phyloP scores from a whole-genome alignment of 208 protist genomes.

The Trypanosoma platydactyli region DNA sequence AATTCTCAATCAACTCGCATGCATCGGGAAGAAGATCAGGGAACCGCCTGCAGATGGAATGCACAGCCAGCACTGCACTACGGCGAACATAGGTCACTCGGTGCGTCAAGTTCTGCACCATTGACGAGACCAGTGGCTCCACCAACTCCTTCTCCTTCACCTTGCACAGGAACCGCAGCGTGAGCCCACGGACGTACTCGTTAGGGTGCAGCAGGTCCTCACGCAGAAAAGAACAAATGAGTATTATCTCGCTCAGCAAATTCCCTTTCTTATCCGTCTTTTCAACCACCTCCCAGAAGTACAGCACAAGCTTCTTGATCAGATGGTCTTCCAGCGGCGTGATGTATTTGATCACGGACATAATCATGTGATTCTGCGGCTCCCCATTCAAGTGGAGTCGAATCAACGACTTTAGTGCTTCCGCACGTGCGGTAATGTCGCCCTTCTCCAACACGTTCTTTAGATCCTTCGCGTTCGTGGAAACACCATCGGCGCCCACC shows the following conservation, averaged over 20 bases:
- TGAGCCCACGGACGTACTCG: constrained; percentile 97
- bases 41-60: constrained; percentile 93
- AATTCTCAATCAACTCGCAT: constrained; percentile 94
- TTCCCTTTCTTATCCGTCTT: constrained; percentile 96
- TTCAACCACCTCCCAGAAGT: constrained; percentile 98
- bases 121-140: constrained; percentile 95
- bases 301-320: constrained; percentile 98
- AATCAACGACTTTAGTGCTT: constrained; percentile 93
- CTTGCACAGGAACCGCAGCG: constrained; percentile 98
- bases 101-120: constrained; percentile 95
- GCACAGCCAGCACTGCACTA: constrained; percentile 97
- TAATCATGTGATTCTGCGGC: constrained; percentile 95
- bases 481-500: constrained; percentile 37
- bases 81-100: constrained; percentile 96
- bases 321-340: constrained; percentile 91
- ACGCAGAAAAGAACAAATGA: constrained; percentile 96
- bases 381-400: constrained; percentile 95
- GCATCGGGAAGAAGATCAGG: constrained; percentile 97
- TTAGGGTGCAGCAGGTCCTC: constrained; percentile 98
- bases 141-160: constrained; percentile 96
- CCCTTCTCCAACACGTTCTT: constrained; percentile 90
- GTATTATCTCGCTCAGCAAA: constrained; percentile 97
- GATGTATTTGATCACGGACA: constrained; percentile 97
- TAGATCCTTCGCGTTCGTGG: constrained; percentile 78
- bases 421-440: constrained; percentile 69